A percentile compares a stretch with the other conserved stretches of the same genome.
phyloP scores from a whole-genome alignment of 1,284 basidiomycete genomes.

The Phellopilus nigrolimitatus region DNA sequence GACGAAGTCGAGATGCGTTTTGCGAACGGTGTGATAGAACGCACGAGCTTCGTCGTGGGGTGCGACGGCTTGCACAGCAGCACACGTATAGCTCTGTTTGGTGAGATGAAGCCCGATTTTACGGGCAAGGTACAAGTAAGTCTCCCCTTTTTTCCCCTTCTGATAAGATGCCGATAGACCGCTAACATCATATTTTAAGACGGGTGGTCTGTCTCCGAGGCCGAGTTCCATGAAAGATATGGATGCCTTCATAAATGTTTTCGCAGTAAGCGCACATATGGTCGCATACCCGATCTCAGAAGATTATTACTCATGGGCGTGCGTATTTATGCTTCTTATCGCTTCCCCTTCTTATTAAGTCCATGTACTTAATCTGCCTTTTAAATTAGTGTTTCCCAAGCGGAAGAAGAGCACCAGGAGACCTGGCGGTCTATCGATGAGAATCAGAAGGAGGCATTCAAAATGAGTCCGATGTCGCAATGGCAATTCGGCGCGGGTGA shows the following conservation, averaged over 20 bases:
- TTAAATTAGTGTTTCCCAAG: constrained; percentile 32
- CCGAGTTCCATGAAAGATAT: constrained; percentile 23
- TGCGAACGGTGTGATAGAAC: constrained; percentile 35
- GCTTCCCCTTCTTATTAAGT: not conserved
- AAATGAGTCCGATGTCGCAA: constrained; percentile 28
- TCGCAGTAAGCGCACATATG: constrained; percentile 36
- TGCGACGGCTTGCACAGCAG: constrained; percentile 45
- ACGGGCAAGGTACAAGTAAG: constrained; percentile 40
- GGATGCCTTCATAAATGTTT: constrained; percentile 32
- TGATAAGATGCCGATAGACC: not conserved
- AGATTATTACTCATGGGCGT: constrained; percentile 37
- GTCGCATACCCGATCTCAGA: constrained; percentile 36
- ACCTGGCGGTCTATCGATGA: constrained; percentile 38
- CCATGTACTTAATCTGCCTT: not conserved
- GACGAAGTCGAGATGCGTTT: constrained; percentile 34
- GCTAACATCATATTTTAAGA: constrained; percentile 23
- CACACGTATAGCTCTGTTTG: constrained; percentile 38
- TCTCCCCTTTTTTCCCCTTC: not conserved
- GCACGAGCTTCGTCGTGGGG: constrained; percentile 39
- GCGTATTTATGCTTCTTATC: constrained; percentile 22
- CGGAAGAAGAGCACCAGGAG: constrained; percentile 38
- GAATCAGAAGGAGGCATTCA: constrained; percentile 30
- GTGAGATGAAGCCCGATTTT: constrained; percentile 34
- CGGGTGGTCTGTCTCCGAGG: constrained; percentile 33
- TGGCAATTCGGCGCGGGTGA: constrained; percentile 35